phyloP scores from a whole-genome alignment of 2,329 filamentous ascomycete genomes.

The Emergomyces orientalis region DNA sequence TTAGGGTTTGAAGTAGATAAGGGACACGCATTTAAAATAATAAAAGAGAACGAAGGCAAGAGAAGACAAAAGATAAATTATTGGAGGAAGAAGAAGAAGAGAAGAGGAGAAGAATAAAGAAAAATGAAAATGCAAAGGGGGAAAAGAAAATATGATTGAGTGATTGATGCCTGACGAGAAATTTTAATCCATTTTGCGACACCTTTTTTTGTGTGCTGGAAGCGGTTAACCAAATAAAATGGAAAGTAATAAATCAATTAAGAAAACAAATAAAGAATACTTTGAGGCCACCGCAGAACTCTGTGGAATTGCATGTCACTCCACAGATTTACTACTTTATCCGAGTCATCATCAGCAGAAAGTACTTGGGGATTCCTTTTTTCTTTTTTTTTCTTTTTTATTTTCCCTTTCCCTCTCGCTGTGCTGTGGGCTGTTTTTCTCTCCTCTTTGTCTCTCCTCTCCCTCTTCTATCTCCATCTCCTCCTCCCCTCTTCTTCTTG shows the following conservation, averaged over 20 bases:
- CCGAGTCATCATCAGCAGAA: not conserved
- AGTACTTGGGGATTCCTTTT: too few species aligned
- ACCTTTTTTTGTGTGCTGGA: not conserved
- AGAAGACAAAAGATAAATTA: not conserved
- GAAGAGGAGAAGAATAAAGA: not conserved
- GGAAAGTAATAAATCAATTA: not conserved
- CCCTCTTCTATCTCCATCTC: constrained; percentile 7
- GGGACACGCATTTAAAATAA: too few species aligned
- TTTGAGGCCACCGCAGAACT: not conserved
- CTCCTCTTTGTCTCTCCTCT: constrained; percentile 7
- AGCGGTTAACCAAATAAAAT: not conserved
- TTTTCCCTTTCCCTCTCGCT: not conserved
- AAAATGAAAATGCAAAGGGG: not conserved
- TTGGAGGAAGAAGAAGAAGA: not conserved
- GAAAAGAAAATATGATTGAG: not conserved
- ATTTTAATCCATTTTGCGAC: not conserved
- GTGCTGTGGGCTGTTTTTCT: not conserved
- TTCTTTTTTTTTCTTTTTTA: not conserved
- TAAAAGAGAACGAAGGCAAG: too few species aligned
- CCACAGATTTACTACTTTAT: too few species aligned
- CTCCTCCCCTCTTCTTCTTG: too few species aligned
- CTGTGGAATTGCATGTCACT: not conserved
- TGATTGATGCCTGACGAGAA: constrained; percentile 1
- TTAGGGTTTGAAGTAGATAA: too few species aligned
- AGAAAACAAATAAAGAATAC: not conserved